These are phyloP conservation scores for Xerocomus potaroensis DNA, from an alignment of 768 basidiomycete species.

Conservation along the genomic window DNA sequence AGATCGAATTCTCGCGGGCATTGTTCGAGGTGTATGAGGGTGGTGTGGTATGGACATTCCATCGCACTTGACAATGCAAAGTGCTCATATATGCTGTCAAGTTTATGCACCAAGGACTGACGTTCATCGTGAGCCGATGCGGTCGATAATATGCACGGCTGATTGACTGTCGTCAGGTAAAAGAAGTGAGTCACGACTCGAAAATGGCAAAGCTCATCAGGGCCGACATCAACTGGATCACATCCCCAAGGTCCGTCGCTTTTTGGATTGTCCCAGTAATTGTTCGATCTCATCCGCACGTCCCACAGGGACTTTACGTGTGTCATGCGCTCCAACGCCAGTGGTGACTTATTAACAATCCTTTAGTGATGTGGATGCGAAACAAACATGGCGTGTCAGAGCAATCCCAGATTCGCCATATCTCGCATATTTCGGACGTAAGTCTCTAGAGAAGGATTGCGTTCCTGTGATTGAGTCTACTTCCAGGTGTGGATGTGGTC, in stretches of 20 bases:
- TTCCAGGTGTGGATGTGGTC: constrained; percentile 54
- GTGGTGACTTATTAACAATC: neutral
- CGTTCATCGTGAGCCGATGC: constrained; percentile 57
- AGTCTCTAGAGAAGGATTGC: constrained; percentile 23
- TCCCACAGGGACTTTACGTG: constrained; percentile 68
- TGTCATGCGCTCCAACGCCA: constrained; percentile 16
- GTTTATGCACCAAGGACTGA: constrained; percentile 87
- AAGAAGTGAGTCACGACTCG: constrained; percentile 76
- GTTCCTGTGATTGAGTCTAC: neutral
- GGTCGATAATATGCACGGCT: neutral
- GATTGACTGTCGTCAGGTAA: constrained; percentile 44
- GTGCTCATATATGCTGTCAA: constrained; percentile 25
- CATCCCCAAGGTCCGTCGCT: constrained; percentile 60
- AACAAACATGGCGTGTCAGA: constrained; percentile 70
- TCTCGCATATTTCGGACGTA: constrained; percentile 69
- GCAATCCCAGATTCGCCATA: constrained; percentile 54
- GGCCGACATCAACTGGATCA: constrained; percentile 83
- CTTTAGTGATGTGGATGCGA: constrained; percentile 68
- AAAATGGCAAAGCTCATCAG: constrained; percentile 65
- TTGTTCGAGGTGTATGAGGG: constrained; percentile 90
- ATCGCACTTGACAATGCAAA: neutral
- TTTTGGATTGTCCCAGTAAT: neutral
- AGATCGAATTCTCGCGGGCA: constrained; percentile 77
- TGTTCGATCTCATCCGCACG: too few relatives aligned
- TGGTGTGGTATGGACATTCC: constrained; percentile 54